A percentile compares a stretch with the other conserved stretches of the same genome.
Conservation (phyloP, 495 filamentous ascomycete genomes). For the Xylaria scruposa region DNA sequence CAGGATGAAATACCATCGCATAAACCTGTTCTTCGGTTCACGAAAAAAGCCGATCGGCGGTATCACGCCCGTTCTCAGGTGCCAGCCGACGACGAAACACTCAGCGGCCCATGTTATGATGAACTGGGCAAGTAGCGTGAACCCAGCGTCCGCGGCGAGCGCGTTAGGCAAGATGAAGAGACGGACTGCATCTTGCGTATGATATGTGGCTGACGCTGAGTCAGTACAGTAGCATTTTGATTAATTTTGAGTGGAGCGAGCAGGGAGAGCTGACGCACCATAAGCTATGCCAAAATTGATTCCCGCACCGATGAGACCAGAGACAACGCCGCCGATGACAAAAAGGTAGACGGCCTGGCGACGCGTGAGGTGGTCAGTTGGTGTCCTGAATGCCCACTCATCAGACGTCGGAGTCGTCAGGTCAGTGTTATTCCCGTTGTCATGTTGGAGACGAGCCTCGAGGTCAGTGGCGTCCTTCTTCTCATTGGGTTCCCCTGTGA, state of each 20-base stretch:
- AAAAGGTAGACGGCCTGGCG: slow-evolving; percentile 2
- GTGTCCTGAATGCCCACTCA: neutral
- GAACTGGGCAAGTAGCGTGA: slow-evolving; percentile 44
- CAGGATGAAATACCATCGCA: slow-evolving; percentile 41
- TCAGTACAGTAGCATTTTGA: neutral
- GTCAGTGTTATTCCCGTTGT: neutral
- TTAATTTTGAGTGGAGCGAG: neutral
- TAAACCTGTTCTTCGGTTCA: slow-evolving; percentile 17
- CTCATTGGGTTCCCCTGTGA: neutral
- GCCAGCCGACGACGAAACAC: slow-evolving; percentile 36
- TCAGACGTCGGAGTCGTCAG: neutral
- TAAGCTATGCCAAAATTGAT: slow-evolving; percentile 12
- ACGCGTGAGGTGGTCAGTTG: slow-evolving; percentile 10
- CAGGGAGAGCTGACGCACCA: neutral
- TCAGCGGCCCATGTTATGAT: slow-evolving; percentile 45
- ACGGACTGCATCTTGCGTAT: slow-evolving; percentile 34
- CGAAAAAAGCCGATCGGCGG: slow-evolving; percentile 40
- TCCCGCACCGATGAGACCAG: neutral
- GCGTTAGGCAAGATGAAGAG: slow-evolving; percentile 43
- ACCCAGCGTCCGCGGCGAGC: slow-evolving; percentile 41
- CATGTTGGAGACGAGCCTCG: neutral
- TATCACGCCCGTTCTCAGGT: slow-evolving; percentile 34
- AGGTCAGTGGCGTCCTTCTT: neutral
- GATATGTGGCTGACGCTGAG: slow-evolving; percentile 39
- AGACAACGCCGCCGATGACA: neutral